Conservation (phyloP, 2,329 filamentous ascomycete genomes). For the Myrmaecium sp. region DNA sequence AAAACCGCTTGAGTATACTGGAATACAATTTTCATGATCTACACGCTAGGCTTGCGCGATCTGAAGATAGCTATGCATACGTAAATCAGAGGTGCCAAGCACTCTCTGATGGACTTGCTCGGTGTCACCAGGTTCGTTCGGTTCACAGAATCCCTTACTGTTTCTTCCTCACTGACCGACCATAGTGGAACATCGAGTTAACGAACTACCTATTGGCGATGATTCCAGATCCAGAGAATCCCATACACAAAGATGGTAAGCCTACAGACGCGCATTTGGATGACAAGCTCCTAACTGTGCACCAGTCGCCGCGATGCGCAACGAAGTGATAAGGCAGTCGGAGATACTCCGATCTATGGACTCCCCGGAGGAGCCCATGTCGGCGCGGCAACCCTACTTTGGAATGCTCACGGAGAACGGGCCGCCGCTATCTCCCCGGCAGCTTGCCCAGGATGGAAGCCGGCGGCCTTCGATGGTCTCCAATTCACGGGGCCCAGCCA, state of each 20-base stretch:
- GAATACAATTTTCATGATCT: conserved; percentile 77
- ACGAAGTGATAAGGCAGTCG: conserved; percentile 44
- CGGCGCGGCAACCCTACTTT: conserved; percentile 34
- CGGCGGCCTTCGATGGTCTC: conserved; percentile 50
- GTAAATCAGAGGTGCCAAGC: conserved; percentile 69
- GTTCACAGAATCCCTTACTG: not conserved
- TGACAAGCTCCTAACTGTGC: conserved; percentile 3
- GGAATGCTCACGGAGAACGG: conserved; percentile 30
- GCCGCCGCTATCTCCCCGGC: conserved; percentile 71
- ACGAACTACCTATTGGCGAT: conserved; percentile 58
- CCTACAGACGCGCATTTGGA: conserved; percentile 5
- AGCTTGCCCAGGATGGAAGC: conserved; percentile 70
- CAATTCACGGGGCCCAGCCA: conserved; percentile 42
- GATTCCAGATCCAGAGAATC: conserved; percentile 57
- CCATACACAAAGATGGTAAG: conserved; percentile 69
- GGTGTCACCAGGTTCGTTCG: conserved; percentile 45
- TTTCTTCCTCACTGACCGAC: conserved; percentile 4
- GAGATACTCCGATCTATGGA: conserved; percentile 40
- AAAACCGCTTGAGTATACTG: conserved; percentile 55
- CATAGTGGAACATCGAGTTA: conserved; percentile 75
- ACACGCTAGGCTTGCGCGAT: conserved; percentile 55
- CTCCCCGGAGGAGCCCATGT: conserved; percentile 47
- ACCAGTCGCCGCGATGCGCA: conserved; percentile 39
- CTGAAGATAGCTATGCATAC: conserved; percentile 67
- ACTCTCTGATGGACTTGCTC: conserved; percentile 62